Conservation (phyloP, 129 eudicot genomes). For the Centella asiatica region DNA sequence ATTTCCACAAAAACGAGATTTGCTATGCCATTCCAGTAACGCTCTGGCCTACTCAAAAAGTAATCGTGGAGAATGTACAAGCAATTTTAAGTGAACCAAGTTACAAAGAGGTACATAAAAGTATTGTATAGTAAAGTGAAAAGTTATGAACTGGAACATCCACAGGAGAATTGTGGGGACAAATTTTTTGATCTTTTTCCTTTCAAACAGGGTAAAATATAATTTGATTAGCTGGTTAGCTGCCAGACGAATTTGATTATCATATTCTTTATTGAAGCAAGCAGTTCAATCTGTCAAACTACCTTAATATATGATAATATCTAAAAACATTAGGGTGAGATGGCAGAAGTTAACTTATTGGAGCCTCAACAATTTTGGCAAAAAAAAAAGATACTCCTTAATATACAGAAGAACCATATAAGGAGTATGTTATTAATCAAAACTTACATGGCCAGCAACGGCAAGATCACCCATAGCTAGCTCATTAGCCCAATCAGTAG, state of each 20-base stretch:
- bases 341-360: no score
- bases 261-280: no score
- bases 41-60: conserved; percentile 63
- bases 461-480: conserved; percentile 76
- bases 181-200: not conserved
- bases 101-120: not conserved
- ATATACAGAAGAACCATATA: no score
- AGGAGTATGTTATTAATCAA: not conserved
- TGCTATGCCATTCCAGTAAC: conserved; percentile 72
- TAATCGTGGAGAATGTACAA: not conserved
- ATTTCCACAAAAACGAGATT: conserved; percentile 72
- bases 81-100: not conserved
- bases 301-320: no score
- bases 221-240: no score
- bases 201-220: no score
- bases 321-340: no score
- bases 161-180: not conserved
- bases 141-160: not conserved
- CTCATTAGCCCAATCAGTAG: conserved; percentile 83
- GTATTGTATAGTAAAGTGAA: not conserved
- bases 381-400: no score
- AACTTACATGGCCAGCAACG: conserved; percentile 85
- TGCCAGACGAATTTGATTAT: no score
- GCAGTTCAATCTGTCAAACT: no score
- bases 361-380: not conserved